Percentiles rank a stretch among this genome's conserved stretches.
phyloP scores from a whole-genome alignment of 805 yeast species.

The Ogataea pilisensis region DNA sequence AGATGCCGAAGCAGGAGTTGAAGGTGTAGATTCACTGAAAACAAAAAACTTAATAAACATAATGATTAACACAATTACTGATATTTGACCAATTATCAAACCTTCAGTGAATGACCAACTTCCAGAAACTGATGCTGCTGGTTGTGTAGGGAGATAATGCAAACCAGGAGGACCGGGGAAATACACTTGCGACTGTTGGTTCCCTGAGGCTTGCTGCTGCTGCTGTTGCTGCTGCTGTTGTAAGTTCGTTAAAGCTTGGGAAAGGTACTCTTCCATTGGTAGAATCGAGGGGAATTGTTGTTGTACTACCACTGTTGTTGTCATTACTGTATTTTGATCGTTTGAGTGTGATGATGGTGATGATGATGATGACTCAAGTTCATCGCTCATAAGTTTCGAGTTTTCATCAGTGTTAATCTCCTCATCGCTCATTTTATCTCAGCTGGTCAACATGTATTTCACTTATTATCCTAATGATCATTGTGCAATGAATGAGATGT shows the following conservation, averaged over 20 bases:
- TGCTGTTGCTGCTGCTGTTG: slow-evolving; percentile 18
- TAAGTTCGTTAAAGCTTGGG: slow-evolving; percentile 13
- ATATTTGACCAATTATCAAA: slow-evolving; percentile 64
- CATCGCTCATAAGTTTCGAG: too few relatives aligned
- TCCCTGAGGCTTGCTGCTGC: slow-evolving; percentile 9
- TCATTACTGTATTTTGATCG: not conserved
- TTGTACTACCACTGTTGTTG: slow-evolving; percentile 3
- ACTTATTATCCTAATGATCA: too few relatives aligned
- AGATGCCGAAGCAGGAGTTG: slow-evolving; percentile 28
- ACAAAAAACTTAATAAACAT: slow-evolving; percentile 73
- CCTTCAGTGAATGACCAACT: slow-evolving; percentile 77
- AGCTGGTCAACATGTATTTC: too few relatives aligned
- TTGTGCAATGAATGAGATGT: too few relatives aligned
- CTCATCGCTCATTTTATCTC: too few relatives aligned
- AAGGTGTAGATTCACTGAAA: slow-evolving; percentile 59
- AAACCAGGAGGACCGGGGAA: too few relatives aligned
- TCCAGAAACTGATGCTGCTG: slow-evolving; percentile 1
- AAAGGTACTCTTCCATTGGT: slow-evolving; percentile 18
- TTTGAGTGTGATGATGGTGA: too few relatives aligned
- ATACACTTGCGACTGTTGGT: not conserved
- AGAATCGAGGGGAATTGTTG: slow-evolving; percentile 6
- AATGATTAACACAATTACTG: slow-evolving; percentile 59
- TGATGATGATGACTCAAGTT: not conserved
- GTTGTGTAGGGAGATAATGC: not conserved
- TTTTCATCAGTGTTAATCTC: too few relatives aligned